phyloP scores from a whole-genome alignment of 140 eudicot species.

The Anethum foeniculum region DNA sequence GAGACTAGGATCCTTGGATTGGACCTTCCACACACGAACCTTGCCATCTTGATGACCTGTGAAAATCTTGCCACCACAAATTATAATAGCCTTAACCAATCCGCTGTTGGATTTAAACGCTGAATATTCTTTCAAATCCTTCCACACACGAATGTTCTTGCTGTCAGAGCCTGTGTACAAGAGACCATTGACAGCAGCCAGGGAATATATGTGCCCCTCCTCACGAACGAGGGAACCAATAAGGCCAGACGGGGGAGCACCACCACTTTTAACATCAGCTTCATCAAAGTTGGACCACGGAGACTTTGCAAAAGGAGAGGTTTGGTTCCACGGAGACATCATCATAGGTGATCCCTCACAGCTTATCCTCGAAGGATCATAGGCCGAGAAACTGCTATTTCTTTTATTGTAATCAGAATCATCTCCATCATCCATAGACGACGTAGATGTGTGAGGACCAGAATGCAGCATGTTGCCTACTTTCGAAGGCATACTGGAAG shows the following conservation, averaged over 20 bases:
- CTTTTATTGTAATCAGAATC: conserved; percentile 24
- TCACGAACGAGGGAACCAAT: conserved; percentile 74
- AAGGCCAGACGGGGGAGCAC: conserved; percentile 33
- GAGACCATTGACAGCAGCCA: conserved; percentile 54
- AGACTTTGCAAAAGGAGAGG: conserved; percentile 33
- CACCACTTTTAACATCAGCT: background rate
- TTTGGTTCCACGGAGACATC: conserved; percentile 96
- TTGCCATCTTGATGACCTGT: conserved; percentile 94
- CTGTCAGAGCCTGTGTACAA: conserved; percentile 92
- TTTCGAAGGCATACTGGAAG: conserved; percentile 7
- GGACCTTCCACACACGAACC: conserved; percentile 69
- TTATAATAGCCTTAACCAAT: conserved; percentile 65
- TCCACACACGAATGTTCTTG: conserved; percentile 84
- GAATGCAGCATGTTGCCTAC: conserved; percentile 25
- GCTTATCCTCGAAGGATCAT: conserved; percentile 51
- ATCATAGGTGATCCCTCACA: conserved; percentile 66
- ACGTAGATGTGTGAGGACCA: conserved; percentile 30
- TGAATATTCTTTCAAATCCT: conserved; percentile 45
- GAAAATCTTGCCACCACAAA: conserved; percentile 66
- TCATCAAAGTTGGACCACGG: conserved; percentile 29
- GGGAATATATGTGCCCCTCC: conserved; percentile 83
- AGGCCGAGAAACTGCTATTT: conserved; percentile 42
- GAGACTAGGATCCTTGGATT: conserved; percentile 39
- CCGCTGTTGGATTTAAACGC: conserved; percentile 86
- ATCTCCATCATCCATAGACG: conserved; percentile 5